Evolutionary conservation across 208 protist genomes (phyloP).

Genomic region (Cochliopodium minus): DNA sequence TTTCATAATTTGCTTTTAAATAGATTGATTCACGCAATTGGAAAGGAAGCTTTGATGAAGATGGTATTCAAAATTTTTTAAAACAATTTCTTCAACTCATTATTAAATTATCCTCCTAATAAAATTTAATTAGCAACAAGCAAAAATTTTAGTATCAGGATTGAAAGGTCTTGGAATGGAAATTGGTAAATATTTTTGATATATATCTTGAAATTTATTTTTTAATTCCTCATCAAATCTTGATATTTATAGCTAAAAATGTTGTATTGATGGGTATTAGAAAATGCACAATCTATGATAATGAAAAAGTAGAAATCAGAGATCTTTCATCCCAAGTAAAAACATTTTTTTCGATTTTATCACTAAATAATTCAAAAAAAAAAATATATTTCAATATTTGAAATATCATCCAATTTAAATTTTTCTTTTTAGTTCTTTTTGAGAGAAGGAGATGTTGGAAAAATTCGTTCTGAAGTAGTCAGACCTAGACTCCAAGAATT

Average conservation of each 20-base stretch:
- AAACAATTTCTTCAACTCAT: too few relatives aligned
- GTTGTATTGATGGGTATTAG: conserved; percentile 62
- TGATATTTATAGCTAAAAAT: conserved; percentile 54
- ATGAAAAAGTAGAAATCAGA: conserved; percentile 16
- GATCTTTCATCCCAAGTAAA: too few relatives aligned
- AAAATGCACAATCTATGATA: conserved; percentile 58
- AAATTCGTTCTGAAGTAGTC: conserved; percentile 34
- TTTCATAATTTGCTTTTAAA: too few relatives aligned
- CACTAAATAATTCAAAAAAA: neutral
- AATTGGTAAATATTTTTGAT: conserved; percentile 34
- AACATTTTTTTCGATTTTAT: conserved; percentile 34
- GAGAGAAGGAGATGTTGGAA: conserved; percentile 48
- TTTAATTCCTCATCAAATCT: neutral
- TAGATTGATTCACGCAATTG: too few relatives aligned
- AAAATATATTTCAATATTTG: neutral
- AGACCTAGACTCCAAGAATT: conserved; percentile 47
- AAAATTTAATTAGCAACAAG: too few relatives aligned
- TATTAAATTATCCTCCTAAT: too few relatives aligned
- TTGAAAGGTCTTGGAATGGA: conserved; percentile 61
- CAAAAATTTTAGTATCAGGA: conserved; percentile 45
- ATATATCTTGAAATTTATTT: neutral
- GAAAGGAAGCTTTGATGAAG: too few relatives aligned
- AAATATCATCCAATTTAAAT: neutral
- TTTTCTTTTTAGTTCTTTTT: conserved; percentile 58
- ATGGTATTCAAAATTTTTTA: too few relatives aligned